Base-by-base conservation (phyloP, 23 red algal species). In the Gracilaria gracilis region DNA sequence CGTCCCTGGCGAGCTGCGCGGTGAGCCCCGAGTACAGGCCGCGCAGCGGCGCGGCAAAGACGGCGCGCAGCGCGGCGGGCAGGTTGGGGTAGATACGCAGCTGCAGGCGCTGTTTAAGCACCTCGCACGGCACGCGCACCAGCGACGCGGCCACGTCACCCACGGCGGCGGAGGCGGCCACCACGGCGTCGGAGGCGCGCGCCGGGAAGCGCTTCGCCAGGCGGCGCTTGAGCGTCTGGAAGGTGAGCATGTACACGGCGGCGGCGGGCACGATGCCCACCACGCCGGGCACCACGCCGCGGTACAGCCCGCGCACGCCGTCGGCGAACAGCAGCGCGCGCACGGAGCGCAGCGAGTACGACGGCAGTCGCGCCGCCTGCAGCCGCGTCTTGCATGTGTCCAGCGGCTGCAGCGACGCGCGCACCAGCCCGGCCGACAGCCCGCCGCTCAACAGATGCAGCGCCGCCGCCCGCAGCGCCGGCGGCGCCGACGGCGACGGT, bases 61-160 rank as follows among this genome's bases (percentile, higher is more conserved):
- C 27, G 34, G 78, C 67, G 11, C 74, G 93, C 40, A 98, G 34
- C 44, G 88, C 93, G 20, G 33, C 59, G 1, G 59, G 70, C 57
- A 95, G 28, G 70, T 93, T 73, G 15, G 70, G 46, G 57, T 98
- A 98, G 32, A 98, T 71, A 0, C 88, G 88, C 20, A 94, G 78
- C 62, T 98, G 96, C 28, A 98, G 82, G 1, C 96, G 61, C 82
- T 98, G 96, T 51, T 98, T 98, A 29, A 95, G 24, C 57, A 98
- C 93, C 73, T 98, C 96, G 39, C 93, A 94, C 58, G 96, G 96
- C 32, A 95, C 96, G 13, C 96, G 79, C 29, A 98, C 87, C 11
- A 98, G 73, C 21, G 78, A 88, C 6, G 96, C 96, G 8, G 93
- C 93, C 24, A 92, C 79, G 72, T 93, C 96, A 32, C 93, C 96